A percentile compares a stretch with the other conserved stretches of the same genome.
Evolutionary conservation across 768 basidiomycete genomes (phyloP).

Genomic region (Naganishia vaughanmartiniae): DNA sequence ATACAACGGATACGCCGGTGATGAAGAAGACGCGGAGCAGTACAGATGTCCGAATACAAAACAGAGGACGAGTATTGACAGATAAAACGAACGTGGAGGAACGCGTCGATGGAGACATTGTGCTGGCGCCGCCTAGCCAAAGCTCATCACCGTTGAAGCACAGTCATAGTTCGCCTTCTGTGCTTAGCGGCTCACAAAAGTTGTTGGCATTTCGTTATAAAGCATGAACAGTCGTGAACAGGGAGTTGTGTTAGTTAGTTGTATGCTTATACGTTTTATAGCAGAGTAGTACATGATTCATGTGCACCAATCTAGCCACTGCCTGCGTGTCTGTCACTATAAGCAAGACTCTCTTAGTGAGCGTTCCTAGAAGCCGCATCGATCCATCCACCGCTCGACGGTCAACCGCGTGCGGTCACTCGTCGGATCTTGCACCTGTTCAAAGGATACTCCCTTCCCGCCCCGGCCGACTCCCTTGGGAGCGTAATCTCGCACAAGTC

Average conservation of each 20-base stretch:
- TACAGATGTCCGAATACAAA: not conserved
- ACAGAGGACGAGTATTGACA: not conserved
- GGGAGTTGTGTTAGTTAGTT: not conserved
- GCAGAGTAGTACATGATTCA: not conserved
- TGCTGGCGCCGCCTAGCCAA: conserved; percentile 13
- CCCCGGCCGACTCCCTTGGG: conserved; percentile 53
- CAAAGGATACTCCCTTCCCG: conserved; percentile 47
- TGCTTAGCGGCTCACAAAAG: conserved; percentile 21
- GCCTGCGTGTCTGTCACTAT: not conserved
- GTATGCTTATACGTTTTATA: not conserved
- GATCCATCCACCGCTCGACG: conserved; percentile 44
- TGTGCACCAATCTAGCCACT: not conserved
- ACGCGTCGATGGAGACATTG: not conserved
- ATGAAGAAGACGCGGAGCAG: conserved; percentile 10
- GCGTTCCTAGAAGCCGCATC: conserved; percentile 35
- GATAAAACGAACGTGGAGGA: not conserved
- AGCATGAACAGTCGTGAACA: not conserved
- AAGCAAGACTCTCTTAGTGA: not conserved
- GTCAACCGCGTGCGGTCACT: conserved; percentile 53
- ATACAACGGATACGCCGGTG: not conserved
- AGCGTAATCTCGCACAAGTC: conserved; percentile 55
- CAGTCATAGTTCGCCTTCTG: conserved; percentile 8
- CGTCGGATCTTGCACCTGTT: conserved; percentile 38
- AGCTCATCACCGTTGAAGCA: conserved; percentile 16
- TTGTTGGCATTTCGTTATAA: conserved; percentile 16